Evolutionary conservation across 352 stramenopile species (phyloP).

Genomic region (Plasmopara halstedii): DNA sequence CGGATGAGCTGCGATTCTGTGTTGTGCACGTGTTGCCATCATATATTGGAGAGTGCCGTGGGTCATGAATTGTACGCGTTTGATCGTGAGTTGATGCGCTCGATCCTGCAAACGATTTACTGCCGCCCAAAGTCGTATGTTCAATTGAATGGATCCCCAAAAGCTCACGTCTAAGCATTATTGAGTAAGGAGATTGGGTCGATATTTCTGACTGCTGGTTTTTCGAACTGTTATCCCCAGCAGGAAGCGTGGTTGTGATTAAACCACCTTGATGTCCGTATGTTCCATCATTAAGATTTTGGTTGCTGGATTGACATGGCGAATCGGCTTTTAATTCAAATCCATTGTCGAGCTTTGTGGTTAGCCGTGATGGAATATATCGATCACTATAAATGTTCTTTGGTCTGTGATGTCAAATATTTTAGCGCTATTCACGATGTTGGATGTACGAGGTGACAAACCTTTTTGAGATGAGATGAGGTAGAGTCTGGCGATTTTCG

Average conservation of each 20-base stretch:
- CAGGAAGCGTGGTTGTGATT: conserved; percentile 1
- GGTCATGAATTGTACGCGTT: conserved; percentile 24
- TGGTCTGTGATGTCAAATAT: conserved; percentile 21
- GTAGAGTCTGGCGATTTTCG: conserved; percentile 30
- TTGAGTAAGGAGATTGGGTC: conserved; percentile 50
- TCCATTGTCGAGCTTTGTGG: conserved; percentile 66
- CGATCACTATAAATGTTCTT: conserved; percentile 85
- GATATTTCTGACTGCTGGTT: conserved; percentile 1
- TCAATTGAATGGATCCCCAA: conserved; percentile 49
- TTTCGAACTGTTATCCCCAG: conserved; percentile 12
- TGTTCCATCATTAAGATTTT: conserved; percentile 11
- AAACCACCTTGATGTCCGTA: conserved; percentile 2
- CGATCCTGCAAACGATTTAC: conserved; percentile 10
- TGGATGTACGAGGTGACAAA: conserved; percentile 5
- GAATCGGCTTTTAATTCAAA: conserved; percentile 56
- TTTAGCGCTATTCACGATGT: background rate
- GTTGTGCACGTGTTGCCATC: conserved; percentile 25
- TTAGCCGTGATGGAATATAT: conserved; percentile 73
- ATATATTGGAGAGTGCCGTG: conserved; percentile 18
- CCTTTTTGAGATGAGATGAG: conserved; percentile 48
- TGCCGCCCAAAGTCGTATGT: conserved; percentile 18
- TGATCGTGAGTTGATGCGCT: conserved; percentile 13
- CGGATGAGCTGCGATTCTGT: conserved; percentile 27
- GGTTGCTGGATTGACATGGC: conserved; percentile 22
- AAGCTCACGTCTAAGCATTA: conserved; percentile 72